Conservation (phyloP, 1,284 basidiomycete genomes). For the Leccinum subfulvum region DNA sequence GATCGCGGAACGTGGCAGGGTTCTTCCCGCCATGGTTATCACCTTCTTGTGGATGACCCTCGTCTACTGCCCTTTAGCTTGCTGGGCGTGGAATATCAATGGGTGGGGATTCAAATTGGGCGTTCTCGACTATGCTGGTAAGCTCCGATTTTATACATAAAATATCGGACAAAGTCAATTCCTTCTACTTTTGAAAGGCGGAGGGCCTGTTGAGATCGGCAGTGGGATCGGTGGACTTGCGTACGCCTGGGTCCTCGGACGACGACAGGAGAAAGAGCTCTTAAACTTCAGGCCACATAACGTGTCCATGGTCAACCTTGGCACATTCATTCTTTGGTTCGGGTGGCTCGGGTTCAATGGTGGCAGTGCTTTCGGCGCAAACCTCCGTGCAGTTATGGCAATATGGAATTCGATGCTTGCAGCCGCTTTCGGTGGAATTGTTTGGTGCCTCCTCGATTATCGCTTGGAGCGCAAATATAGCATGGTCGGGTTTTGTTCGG, state of each 20-base stretch:
- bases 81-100: slow-evolving; percentile 73
- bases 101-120: slow-evolving; percentile 93
- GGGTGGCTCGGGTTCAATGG: slow-evolving; percentile 77
- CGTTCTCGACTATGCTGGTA: slow-evolving; percentile 82
- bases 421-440: slow-evolving; percentile 74
- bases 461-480: slow-evolving; percentile 78
- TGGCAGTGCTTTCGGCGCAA: slow-evolving; percentile 86
- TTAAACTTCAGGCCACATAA: slow-evolving; percentile 93
- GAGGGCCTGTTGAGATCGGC: slow-evolving; percentile 91
- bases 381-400: slow-evolving; percentile 84
- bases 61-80: slow-evolving; percentile 80
- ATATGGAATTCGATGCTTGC: slow-evolving; percentile 88
- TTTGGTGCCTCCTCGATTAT: slow-evolving; percentile 90
- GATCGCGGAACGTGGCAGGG: slow-evolving; percentile 87
- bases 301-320: slow-evolving; percentile 85
- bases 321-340: slow-evolving; percentile 89
- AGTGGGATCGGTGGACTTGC: slow-evolving; percentile 87
- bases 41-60: slow-evolving; percentile 85
- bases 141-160: slow-evolving; percentile 13
- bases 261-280: slow-evolving; percentile 75
- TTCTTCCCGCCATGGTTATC: slow-evolving; percentile 86
- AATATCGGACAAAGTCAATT: neutral
- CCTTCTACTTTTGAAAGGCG: slow-evolving; percentile 47
- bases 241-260: slow-evolving; percentile 82
- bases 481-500: slow-evolving; percentile 87